Evolutionary conservation across 306 rosid species (phyloP).

Genomic region (Fagus crenata): DNA sequence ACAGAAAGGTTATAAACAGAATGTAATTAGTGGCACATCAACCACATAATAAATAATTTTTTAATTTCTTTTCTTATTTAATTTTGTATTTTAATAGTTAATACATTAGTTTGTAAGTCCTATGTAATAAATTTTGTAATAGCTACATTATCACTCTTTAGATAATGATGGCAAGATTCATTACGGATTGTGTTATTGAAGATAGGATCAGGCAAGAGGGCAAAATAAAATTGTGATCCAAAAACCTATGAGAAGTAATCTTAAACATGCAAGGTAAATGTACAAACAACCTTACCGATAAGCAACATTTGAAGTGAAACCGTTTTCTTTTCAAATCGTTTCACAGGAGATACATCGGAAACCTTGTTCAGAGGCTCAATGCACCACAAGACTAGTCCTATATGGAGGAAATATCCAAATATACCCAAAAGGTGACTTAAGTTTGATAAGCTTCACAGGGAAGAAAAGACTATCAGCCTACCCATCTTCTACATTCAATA

Average conservation of each 20-base stretch:
- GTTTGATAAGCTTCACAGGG: slow-evolving; percentile 26
- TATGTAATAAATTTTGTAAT: no score
- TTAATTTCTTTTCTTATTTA: no score
- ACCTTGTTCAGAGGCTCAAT: not conserved
- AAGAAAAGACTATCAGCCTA: slow-evolving; percentile 15
- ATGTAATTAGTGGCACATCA: no score
- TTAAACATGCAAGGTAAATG: not conserved
- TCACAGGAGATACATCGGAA: not conserved
- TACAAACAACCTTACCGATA: not conserved
- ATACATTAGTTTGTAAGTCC: no score
- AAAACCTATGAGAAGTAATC: not conserved
- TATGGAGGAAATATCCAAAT: not conserved
- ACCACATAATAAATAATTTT: no score
- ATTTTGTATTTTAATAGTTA: no score
- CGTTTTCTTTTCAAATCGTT: not conserved
- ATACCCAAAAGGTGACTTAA: not conserved
- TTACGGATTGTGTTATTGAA: no score
- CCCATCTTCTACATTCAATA: slow-evolving; percentile 13
- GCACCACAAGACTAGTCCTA: not conserved
- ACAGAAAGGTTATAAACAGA: no score
- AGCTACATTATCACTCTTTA: no score
- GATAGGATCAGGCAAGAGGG: no score
- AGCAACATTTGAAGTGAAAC: not conserved
- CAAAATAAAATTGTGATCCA: no score
- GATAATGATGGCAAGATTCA: no score